A percentile compares a stretch with the other conserved stretches of the same genome.
Conservation (phyloP, 257 asterid species). For the Solanum clarkiae region DNA sequence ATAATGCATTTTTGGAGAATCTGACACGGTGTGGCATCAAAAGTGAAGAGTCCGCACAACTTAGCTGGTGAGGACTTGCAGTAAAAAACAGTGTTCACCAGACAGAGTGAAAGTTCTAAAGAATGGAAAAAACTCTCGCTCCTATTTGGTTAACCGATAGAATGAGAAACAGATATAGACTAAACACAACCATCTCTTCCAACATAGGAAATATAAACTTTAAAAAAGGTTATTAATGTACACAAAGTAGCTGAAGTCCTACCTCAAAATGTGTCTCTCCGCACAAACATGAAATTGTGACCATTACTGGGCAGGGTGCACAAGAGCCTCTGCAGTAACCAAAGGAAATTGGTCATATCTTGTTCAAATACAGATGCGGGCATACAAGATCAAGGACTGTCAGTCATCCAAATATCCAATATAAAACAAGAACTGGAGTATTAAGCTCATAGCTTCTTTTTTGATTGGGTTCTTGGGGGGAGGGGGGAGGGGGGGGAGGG, state of each 20-base stretch:
- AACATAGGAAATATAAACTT: neutral
- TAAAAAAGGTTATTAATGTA: neutral
- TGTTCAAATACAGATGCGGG: neutral
- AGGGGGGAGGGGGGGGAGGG: no score
- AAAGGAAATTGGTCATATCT: slow-evolving; percentile 15
- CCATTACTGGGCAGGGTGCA: slow-evolving; percentile 93
- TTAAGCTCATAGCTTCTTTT: neutral
- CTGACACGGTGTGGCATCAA: no score
- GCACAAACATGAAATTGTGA: slow-evolving; percentile 73
- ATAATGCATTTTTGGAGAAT: no score
- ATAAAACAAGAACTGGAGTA: neutral
- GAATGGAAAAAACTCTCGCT: neutral
- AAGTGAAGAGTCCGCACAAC: no score
- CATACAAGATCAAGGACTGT: neutral
- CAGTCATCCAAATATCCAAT: neutral
- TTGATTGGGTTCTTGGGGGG: no score
- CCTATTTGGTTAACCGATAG: neutral
- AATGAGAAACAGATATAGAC: neutral
- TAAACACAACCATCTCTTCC: neutral
- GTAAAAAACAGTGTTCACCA: neutral
- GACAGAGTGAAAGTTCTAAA: neutral
- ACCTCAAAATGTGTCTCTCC: slow-evolving; percentile 87
- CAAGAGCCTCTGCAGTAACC: slow-evolving; percentile 71
- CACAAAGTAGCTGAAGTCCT: slow-evolving; percentile 11
- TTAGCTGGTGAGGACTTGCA: neutral